Evolutionary conservation across 2,329 filamentous ascomycete species (phyloP), one percentile per base, ranked within the genome.

Genomic region (Penicillium sp.): DNA sequence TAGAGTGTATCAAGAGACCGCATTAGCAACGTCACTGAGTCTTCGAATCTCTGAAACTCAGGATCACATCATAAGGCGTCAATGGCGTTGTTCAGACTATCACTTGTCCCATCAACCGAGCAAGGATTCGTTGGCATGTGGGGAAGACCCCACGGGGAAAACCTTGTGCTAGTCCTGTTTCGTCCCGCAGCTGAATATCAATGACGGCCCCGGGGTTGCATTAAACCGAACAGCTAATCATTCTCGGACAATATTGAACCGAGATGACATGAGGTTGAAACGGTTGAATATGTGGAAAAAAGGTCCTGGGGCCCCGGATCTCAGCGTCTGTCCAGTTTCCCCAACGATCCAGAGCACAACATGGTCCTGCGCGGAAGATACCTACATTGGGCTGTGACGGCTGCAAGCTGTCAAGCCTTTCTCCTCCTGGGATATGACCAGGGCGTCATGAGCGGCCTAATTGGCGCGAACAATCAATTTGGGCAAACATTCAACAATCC

Each of bases 381-480:
- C 41, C 48, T 66, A 43, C 60, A 65, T 47, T 66, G 63, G 61
- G 63, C 64, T 50, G 62, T 66, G 49, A 66, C 61, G 19, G 64
- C 65, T 15, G 65, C 65, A 9, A 65, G 64, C 51, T 66, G 64
- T 45, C 65, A 66, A 42, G 63, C 62, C 21, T 65, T 65, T 25
- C 62, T 66, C 47, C 49, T 66, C 9, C 57, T 63, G 19, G 64
- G 65, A 10, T 66, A 73, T 67, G 61, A 58, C 21, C 59, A 66
- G 61, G 66, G 72, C 49, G 78, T 82, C 10, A 77, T 81, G 73
- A 79, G 79, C 51, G 77, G 76, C 42, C 75, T 82, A 42, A 80
- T 79, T 52, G 68, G 76, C 17, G 76, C 76, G n/a, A 64, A 77
- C 53, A 77, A 77, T 53, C 63, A 70, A 36, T 78, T 78, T 50